Percentiles rank a stretch among this genome's conserved stretches.
phyloP scores from a whole-genome alignment of 257 asterid genomes.

The Przewalskia tangutica region DNA sequence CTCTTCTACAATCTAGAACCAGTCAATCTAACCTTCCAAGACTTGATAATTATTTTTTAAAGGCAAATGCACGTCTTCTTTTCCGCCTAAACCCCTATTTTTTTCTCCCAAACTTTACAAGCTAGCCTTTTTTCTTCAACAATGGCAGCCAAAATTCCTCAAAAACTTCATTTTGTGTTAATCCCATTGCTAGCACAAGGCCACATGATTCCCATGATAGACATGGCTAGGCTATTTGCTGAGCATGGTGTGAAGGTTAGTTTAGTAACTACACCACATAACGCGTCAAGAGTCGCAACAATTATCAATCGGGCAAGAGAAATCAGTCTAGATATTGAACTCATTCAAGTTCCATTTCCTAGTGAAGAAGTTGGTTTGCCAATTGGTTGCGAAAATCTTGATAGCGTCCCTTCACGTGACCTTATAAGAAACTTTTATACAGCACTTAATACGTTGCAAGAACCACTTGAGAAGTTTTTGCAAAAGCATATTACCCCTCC shows the following conservation, averaged over 20 bases:
- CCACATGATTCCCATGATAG: constrained; percentile 50
- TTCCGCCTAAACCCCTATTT: neutral
- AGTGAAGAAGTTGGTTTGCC: constrained; percentile 52
- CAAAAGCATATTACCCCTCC: constrained; percentile 26
- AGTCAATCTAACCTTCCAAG: constrained; percentile 11
- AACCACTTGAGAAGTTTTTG: constrained; percentile 35
- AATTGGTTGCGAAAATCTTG: constrained; percentile 59
- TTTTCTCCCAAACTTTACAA: neutral
- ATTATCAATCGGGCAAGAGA: constrained; percentile 33
- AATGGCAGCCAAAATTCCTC: neutral
- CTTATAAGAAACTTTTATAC: constrained; percentile 39
- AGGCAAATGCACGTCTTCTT: neutral
- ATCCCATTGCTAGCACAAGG: constrained; percentile 34
- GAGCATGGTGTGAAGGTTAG: constrained; percentile 40
- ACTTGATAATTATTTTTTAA: neutral
- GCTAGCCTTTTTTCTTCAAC: neutral
- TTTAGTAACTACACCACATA: constrained; percentile 53
- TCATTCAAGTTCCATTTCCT: constrained; percentile 54
- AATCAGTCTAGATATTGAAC: constrained; percentile 24
- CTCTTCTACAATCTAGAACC: neutral
- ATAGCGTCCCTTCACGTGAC: constrained; percentile 50
- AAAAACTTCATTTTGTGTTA: constrained; percentile 23
- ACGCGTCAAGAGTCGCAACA: constrained; percentile 31
- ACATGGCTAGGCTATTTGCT: constrained; percentile 36
- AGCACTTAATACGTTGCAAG: constrained; percentile 38